Base-by-base conservation (phyloP, 1,284 basidiomycete genomes). In the Caloboletus firmus region DNA sequence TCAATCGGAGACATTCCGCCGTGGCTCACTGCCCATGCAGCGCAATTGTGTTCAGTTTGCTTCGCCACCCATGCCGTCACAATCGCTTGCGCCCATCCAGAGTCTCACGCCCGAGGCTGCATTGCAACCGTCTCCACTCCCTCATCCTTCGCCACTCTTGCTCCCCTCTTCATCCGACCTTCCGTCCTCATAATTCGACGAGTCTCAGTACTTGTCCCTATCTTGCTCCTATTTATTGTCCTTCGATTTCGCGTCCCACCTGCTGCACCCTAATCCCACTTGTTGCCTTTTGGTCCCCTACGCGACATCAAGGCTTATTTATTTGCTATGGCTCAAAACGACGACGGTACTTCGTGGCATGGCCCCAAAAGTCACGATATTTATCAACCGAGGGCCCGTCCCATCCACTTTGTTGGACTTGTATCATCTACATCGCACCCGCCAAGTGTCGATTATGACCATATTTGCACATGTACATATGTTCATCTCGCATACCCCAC, bases 61-160 rank as follows among this genome's bases (percentile, higher is more conserved):
- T 43, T 72, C 69, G 56, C 64, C 68, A 49, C 64, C 65, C 24
- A 72, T 68, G 66, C 58, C 62, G 57, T 55, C 70, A 58, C 61
- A 55, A 0, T 71, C 66, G 12, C 57, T 57, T 55, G 64, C 49
- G 30, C 56, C 61, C 45, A 45, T 62, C 41, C 67, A 64, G 43
- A 49, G 50, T 67, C 63, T 70, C 61, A 54, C 62, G 56, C 53
- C 62, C 6, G 66, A 68, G 5, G 51, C 50, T 30, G 36, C 57
- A 22, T 42, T 68, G 12, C 65, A 65, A 11, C 42, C 57, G 11
- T 72, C 67, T 30, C 67, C 67, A 0, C 59, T 59, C 9, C 56
- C 60, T 17, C 62, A 71, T 18, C 51, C 62, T 34, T 71, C 67
- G 11, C 69, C 67, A 24, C 58, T 62, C 31, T 44, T 69, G 42